Evolutionary conservation across 805 yeast species (phyloP), one percentile per base, ranked within the genome.

Genomic region (Clavispora asparagi): DNA sequence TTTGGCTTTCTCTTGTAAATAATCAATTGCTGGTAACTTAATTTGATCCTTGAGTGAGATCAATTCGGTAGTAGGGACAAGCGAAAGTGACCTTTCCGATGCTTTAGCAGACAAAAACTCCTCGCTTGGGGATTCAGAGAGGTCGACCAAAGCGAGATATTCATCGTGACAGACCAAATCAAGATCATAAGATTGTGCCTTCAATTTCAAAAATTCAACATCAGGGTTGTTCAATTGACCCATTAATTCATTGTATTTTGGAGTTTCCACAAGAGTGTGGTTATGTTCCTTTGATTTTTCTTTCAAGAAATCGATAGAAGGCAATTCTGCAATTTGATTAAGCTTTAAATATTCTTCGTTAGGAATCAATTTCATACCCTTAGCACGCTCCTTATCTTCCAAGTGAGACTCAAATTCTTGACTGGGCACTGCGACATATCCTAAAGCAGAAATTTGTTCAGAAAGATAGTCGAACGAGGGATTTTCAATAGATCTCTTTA

Each of bases 321-420:
- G 59, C 30, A 29, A 29, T 12, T 38, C 39, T 11, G 39, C 32
- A 13, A 41, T 44, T 6, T 41, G 11, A 30, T 41, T 32, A 44
- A 61, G 52, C 16, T 43, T 43, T 7, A 53, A 51, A 39, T 52
- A 56, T 30, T 56, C 60, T 25, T 49, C 55, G 28, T 50, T 48
- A 3, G 52, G 47, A 1, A 63, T 46, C 19, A 61, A 52, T 43
- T 50, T 51, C 61, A 57, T 50, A 27, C 53, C 50, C 5, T 50
- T 53, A 2, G 76, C 71, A 42, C 62, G 48, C 41, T 55, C 55
- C 26, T 53, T 63, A 27, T 63, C 64, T 31, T 58, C 58, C 17
- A 77, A 49, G 36, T 60, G 65, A 40, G 39, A 31, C 42, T 48
- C 48, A 36, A 55, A 55, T 11, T 55, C 56, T 38, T 39, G 50